phyloP scores from a whole-genome alignment of 2,329 filamentous ascomycete species.

The Fusarium sp. region DNA sequence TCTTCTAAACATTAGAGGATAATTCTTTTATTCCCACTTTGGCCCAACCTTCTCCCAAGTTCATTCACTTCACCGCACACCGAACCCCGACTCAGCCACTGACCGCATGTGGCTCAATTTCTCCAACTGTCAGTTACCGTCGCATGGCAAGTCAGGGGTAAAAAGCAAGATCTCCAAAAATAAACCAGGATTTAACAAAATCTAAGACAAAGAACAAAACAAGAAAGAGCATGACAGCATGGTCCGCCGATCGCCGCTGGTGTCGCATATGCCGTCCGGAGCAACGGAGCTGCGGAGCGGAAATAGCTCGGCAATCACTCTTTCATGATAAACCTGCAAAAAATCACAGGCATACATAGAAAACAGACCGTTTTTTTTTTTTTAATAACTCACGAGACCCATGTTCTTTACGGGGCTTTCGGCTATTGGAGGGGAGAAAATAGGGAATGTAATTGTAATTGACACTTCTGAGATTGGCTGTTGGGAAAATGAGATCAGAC shows the following conservation, averaged over 20 bases:
- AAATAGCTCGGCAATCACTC: slow-evolving; percentile 41
- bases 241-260: slow-evolving; percentile 31
- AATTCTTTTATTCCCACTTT: background rate
- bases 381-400: slow-evolving; percentile 1
- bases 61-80: background rate
- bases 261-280: slow-evolving; percentile 32
- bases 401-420: slow-evolving; percentile 2
- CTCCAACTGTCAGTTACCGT: slow-evolving; percentile 16
- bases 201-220: background rate
- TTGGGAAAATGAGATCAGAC: slow-evolving; percentile 4
- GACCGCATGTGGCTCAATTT: slow-evolving; percentile 24
- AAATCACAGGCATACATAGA: background rate
- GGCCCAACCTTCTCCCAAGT: background rate
- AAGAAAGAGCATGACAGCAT: background rate
- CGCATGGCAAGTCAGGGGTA: slow-evolving; percentile 15
- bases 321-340: slow-evolving; percentile 2
- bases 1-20: background rate
- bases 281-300: slow-evolving; percentile 39
- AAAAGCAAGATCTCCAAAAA: slow-evolving; percentile 16
- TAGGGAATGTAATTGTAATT: slow-evolving; percentile 20
- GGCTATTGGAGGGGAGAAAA: slow-evolving; percentile 10
- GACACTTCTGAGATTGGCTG: slow-evolving; percentile 16
- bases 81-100: slow-evolving; percentile 18
- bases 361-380: slow-evolving; percentile 5
- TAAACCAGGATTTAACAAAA: background rate